Percentiles rank a stretch among this genome's conserved stretches.
phyloP scores from a whole-genome alignment of 2,329 filamentous ascomycete species.

The Cladobotryum mycophilum region DNA sequence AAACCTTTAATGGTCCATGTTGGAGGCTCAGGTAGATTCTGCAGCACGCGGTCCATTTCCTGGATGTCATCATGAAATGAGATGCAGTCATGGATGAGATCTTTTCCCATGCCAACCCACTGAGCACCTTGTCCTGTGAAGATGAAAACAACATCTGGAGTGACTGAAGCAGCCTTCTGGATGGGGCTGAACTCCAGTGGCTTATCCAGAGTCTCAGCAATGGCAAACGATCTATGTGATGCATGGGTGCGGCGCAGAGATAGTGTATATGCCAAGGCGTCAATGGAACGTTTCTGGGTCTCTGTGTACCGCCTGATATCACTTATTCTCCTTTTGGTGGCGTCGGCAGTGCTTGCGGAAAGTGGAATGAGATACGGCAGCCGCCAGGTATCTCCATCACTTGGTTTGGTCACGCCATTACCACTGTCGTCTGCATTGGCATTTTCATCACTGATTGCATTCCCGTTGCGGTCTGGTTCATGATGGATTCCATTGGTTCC shows the following conservation, averaged over 20 bases:
- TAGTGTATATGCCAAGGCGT: background rate
- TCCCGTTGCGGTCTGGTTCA: too few species aligned
- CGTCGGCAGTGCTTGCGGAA: background rate
- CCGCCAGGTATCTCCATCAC: too few species aligned
- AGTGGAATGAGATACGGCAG: background rate
- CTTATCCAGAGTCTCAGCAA: background rate
- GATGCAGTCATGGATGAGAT: background rate
- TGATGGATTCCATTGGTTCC: too few species aligned
- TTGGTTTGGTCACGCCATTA: too few species aligned
- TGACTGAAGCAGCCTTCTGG: background rate
- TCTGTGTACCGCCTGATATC: background rate
- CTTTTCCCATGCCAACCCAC: conserved; percentile 27
- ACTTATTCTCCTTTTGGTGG: background rate
- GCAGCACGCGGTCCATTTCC: background rate
- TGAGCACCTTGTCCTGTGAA: conserved; percentile 32
- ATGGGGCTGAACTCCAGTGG: too few species aligned
- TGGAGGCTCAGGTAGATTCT: background rate
- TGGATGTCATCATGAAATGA: background rate
- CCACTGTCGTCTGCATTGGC: too few species aligned
- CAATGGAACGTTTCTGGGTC: background rate
- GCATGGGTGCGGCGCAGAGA: too few species aligned
- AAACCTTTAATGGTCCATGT: conserved; percentile 3
- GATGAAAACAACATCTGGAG: conserved; percentile 8
- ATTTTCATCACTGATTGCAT: too few species aligned
- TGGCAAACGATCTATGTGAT: too few species aligned